Evolutionary conservation across 1,284 basidiomycete genomes (phyloP).

Genomic region (Rhodotorula sp.): DNA sequence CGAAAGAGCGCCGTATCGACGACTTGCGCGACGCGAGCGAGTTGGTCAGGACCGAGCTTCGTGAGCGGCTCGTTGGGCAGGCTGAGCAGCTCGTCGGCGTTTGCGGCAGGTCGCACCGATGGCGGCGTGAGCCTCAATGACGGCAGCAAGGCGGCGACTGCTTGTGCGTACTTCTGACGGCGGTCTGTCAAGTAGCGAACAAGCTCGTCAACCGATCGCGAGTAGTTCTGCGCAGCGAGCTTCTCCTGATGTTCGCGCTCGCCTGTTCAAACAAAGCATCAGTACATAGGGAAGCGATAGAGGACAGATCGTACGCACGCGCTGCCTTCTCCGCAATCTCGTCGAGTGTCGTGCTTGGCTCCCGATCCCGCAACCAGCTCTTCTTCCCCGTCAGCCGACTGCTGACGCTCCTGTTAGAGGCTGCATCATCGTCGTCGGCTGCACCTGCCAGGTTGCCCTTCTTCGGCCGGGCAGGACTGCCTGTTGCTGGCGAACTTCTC

Average conservation of each 20-base stretch:
- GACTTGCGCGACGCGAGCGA: constrained; percentile 83
- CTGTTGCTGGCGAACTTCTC: neutral
- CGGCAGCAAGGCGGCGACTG: constrained; percentile 63
- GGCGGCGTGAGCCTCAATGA: constrained; percentile 63
- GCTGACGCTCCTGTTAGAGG: constrained; percentile 56
- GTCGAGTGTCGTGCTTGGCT: constrained; percentile 1
- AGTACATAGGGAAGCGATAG: fast-evolving
- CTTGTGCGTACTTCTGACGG: constrained; percentile 75
- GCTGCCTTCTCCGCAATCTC: constrained; percentile 9
- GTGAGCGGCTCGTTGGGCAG: constrained; percentile 70
- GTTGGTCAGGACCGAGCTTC: constrained; percentile 70
- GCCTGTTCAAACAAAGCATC: neutral
- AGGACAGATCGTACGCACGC: constrained; percentile 3
- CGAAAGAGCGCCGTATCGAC: constrained; percentile 96
- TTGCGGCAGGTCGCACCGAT: constrained; percentile 46
- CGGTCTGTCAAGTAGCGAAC: constrained; percentile 70
- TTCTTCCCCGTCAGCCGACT: constrained; percentile 20
- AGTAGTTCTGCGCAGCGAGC: constrained; percentile 21
- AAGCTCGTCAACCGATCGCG: constrained; percentile 53
- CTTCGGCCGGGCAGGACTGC: constrained; percentile 1
- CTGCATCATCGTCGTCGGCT: constrained; percentile 57
- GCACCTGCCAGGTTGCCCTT: neutral
- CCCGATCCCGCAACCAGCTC: constrained; percentile 29
- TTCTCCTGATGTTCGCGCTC: constrained; percentile 10
- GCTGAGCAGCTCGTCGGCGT: constrained; percentile 62